Evolutionary conservation across 371 early-diverging fungal genomes (phyloP).

Genomic region (Dichotomocladium elegans): DNA sequence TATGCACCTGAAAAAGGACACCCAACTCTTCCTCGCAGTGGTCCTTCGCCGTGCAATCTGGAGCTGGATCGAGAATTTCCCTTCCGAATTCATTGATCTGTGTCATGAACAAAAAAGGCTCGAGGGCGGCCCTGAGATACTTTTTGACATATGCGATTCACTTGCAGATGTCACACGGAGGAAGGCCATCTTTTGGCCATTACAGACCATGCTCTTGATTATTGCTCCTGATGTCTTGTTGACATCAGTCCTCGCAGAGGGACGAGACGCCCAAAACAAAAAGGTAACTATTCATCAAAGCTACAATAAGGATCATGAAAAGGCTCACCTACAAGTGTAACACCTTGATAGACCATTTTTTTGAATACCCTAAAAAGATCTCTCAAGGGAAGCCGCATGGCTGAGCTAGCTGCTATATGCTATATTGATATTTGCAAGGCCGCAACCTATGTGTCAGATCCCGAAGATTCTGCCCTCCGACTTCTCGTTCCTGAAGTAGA

Average conservation of each 20-base stretch:
- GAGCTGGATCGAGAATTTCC: constrained; percentile 87
- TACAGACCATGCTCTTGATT: constrained; percentile 76
- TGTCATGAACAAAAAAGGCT: constrained; percentile 69
- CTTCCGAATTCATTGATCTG: constrained; percentile 70
- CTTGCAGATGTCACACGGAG: constrained; percentile 69
- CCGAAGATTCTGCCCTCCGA: constrained; percentile 62
- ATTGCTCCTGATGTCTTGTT: constrained; percentile 78
- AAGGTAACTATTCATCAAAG: constrained; percentile 21
- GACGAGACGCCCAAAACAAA: constrained; percentile 34
- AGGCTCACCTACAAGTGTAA: neutral
- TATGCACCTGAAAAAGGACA: constrained; percentile 62
- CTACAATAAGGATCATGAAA: neutral
- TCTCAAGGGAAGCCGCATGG: constrained; percentile 54
- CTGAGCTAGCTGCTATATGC: constrained; percentile 74
- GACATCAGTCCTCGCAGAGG: constrained; percentile 43
- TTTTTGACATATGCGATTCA: constrained; percentile 73
- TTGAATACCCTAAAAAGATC: constrained; percentile 64
- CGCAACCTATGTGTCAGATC: constrained; percentile 64
- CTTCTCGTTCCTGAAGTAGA: constrained; percentile 73
- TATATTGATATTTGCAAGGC: constrained; percentile 82
- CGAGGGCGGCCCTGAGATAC: constrained; percentile 72
- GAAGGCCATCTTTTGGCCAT: constrained; percentile 77
- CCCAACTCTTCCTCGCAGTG: constrained; percentile 66
- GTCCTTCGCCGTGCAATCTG: constrained; percentile 76
- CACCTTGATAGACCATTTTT: constrained; percentile 52